Percentiles rank a stretch among this genome's conserved stretches.
Evolutionary conservation across 352 stramenopile species (phyloP).

Genomic region (Phytophthora cryptogea): DNA sequence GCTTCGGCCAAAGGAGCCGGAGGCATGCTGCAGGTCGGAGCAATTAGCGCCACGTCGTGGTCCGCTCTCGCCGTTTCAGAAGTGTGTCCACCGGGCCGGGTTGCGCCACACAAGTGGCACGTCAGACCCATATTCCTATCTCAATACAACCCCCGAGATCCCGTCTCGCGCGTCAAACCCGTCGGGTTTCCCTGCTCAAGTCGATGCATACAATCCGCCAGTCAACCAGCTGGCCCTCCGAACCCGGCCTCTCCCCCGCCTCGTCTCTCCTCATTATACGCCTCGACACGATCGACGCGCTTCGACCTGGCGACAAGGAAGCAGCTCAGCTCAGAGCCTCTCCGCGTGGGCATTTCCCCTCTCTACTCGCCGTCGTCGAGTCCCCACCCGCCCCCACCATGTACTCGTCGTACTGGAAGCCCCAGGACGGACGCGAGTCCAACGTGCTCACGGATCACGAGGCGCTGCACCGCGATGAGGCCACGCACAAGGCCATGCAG

Average conservation of each 20-base stretch:
- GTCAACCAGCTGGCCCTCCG: too few species aligned
- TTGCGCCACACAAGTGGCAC: neutral
- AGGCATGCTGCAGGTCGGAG: conserved; percentile 13
- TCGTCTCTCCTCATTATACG: conserved; percentile 30
- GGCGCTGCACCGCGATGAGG: conserved; percentile 78
- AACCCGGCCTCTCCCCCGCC: conserved; percentile 21
- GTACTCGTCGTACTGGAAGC: conserved; percentile 90
- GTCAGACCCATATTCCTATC: neutral
- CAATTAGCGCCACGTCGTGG: conserved; percentile 23
- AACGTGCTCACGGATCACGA: conserved; percentile 83
- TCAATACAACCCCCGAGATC: neutral
- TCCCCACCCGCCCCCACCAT: conserved; percentile 35
- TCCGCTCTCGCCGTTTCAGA: conserved; percentile 10
- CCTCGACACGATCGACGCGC: conserved; percentile 21
- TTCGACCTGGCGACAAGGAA: conserved; percentile 22
- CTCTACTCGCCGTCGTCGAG: conserved; percentile 35
- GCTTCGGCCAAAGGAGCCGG: conserved; percentile 23
- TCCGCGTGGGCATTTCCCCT: conserved; percentile 28
- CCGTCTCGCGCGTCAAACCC: neutral
- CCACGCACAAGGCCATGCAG: conserved; percentile 78
- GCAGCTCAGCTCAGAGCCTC: neutral
- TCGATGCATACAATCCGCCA: conserved; percentile 6
- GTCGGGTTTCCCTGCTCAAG: neutral
- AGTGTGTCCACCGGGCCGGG: neutral
- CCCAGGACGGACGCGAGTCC: conserved; percentile 72